Percentiles rank a stretch among this genome's conserved stretches.
Evolutionary conservation across 1,139 yeast species (phyloP).

Genomic region (Saccharomyces hybrid): DNA sequence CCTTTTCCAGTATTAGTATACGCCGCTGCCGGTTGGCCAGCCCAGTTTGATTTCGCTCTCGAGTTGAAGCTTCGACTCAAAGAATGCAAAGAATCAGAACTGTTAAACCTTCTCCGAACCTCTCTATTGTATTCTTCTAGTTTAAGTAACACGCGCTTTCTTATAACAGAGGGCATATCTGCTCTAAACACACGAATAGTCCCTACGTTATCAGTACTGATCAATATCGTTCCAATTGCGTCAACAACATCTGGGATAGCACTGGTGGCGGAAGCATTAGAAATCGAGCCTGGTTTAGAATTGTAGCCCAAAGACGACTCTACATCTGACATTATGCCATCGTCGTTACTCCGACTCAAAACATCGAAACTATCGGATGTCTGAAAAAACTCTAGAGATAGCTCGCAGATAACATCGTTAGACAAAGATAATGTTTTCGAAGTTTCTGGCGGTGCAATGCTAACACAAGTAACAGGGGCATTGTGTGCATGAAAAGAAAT

Average conservation of each 20-base stretch:
- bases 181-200: conserved; percentile 70
- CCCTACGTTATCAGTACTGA: conserved; percentile 73
- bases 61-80: conserved; percentile 4
- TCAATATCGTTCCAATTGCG: conserved; percentile 39
- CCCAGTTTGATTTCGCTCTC: not conserved
- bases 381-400: conserved; percentile 37
- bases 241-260: conserved; percentile 20
- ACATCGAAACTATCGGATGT: conserved; percentile 25
- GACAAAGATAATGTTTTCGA: conserved; percentile 58
- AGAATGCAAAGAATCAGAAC: conserved; percentile 12
- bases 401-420: conserved; percentile 70
- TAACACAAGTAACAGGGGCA: conserved; percentile 64
- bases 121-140: conserved; percentile 13
- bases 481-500: conserved; percentile 74
- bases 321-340: not conserved
- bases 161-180: conserved; percentile 50
- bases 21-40: not conserved
- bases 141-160: conserved; percentile 30
- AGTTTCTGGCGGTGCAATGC: conserved; percentile 73
- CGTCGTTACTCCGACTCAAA: conserved; percentile 5
- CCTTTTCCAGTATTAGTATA: not conserved
- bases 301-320: conserved; percentile 2
- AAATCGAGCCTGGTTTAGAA: conserved; percentile 1
- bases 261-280: conserved; percentile 3
- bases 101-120: conserved; percentile 4